Percentiles rank a stretch among this genome's conserved stretches.
phyloP scores from a whole-genome alignment of 2,329 filamentous ascomycete genomes.

The Colletotrichum sp. region DNA sequence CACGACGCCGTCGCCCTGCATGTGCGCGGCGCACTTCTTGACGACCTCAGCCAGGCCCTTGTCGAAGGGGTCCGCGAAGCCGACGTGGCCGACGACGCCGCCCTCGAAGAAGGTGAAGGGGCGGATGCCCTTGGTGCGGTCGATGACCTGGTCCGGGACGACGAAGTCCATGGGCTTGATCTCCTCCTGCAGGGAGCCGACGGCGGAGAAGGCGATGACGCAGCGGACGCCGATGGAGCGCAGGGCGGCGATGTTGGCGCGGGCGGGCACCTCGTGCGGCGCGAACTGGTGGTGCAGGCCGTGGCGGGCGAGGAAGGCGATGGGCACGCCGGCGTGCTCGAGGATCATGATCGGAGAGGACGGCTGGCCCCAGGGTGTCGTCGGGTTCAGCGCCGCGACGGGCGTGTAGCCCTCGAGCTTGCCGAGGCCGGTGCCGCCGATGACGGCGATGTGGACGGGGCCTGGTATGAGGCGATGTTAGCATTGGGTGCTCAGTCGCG shows the following conservation, averaged over 20 bases:
- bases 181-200: conserved; percentile 89
- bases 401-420: conserved; percentile 87
- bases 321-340: conserved; percentile 79
- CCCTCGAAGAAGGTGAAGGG: conserved; percentile 96
- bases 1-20: conserved; percentile 84
- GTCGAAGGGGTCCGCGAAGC: conserved; percentile 96
- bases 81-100: conserved; percentile 91
- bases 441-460: conserved; percentile 83
- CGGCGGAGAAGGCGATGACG: conserved; percentile 93
- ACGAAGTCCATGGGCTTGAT: conserved; percentile 98
- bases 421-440: conserved; percentile 91
- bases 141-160: conserved; percentile 94
- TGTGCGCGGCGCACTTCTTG: conserved; percentile 72
- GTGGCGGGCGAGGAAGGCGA: conserved; percentile 95
- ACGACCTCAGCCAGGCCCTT: conserved; percentile 77
- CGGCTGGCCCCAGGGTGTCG: conserved; percentile 88
- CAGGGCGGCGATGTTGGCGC: conserved; percentile 98
- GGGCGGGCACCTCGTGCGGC: conserved; percentile 92
- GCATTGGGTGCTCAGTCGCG: background rate
- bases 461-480: conserved; percentile 42
- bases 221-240: conserved; percentile 87
- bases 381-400: conserved; percentile 76
- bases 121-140: conserved; percentile 92
- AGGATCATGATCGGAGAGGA: conserved; percentile 82
- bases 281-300: conserved; percentile 87